phyloP scores from a whole-genome alignment of 306 rosid genomes.

The Inga oerstediana region DNA sequence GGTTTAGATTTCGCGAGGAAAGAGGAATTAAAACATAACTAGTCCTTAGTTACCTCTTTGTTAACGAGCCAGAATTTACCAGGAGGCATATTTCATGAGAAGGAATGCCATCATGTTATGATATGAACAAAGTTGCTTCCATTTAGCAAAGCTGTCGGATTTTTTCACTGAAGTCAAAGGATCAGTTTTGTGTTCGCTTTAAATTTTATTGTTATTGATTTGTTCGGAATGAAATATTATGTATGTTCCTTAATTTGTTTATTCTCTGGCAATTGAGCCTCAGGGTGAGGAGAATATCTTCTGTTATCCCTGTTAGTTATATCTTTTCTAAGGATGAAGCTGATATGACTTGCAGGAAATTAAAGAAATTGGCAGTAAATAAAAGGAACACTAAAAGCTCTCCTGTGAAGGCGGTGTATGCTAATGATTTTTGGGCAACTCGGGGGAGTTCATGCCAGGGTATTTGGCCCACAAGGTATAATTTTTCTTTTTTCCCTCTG shows the following conservation, averaged over 20 bases:
- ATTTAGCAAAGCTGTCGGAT: not conserved
- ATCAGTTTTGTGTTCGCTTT: slow-evolving; percentile 12
- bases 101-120: not conserved
- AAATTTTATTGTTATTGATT: not conserved
- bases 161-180: slow-evolving; percentile 1
- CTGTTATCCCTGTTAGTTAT: not conserved
- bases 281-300: not conserved
- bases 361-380: slow-evolving; percentile 51
- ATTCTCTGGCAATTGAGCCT: not conserved
- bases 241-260: not conserved
- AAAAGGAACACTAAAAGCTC: slow-evolving; percentile 40
- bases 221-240: too few species aligned
- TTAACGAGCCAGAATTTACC: not conserved
- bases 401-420: slow-evolving; percentile 63
- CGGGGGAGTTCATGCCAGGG: slow-evolving; percentile 54
- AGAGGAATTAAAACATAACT: not conserved
- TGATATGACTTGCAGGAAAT: slow-evolving; percentile 60
- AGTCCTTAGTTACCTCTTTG: not conserved
- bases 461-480: slow-evolving; percentile 87
- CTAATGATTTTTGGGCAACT: slow-evolving; percentile 60
- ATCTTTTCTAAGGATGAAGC: slow-evolving; percentile 12
- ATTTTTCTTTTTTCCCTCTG: not conserved
- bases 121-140: slow-evolving; percentile 2
- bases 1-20: slow-evolving; percentile 6
- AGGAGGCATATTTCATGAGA: not conserved